Conservation (phyloP, 2,329 filamentous ascomycete species). For the Alternaria metachromatica region DNA sequence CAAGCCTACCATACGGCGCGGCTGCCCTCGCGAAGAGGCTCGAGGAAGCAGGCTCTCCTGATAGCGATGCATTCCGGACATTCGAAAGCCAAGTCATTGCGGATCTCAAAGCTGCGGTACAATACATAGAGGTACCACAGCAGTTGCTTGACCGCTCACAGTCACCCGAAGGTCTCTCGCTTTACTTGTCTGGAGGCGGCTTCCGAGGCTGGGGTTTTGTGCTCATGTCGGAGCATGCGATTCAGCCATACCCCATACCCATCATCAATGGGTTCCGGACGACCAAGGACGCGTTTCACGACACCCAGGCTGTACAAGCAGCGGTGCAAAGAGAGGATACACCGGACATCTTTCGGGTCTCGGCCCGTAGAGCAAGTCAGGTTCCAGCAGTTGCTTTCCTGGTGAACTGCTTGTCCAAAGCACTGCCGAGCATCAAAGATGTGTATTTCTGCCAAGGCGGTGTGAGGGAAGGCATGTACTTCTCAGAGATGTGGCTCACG, state of each 20-base stretch:
- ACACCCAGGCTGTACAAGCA: conserved; percentile 55
- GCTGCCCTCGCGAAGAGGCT: conserved; percentile 68
- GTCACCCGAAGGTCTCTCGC: conserved; percentile 52
- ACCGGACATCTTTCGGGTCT: conserved; percentile 70
- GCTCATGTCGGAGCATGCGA: conserved; percentile 77
- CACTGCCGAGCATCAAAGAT: conserved; percentile 70
- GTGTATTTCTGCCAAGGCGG: conserved; percentile 88
- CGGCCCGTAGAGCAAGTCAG: conserved; percentile 77
- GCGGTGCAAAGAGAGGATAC: conserved; percentile 50
- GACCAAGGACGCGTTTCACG: conserved; percentile 65
- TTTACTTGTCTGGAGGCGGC: conserved; percentile 89
- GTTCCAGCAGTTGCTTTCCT: conserved; percentile 84
- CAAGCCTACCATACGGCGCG: conserved; percentile 74
- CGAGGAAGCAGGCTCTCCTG: conserved; percentile 41
- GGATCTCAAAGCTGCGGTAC: conserved; percentile 67
- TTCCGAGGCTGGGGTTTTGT: conserved; percentile 92
- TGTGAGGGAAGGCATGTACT: conserved; percentile 82
- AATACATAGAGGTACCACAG: conserved; percentile 62
- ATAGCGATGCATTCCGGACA: conserved; percentile 53
- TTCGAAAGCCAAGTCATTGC: conserved; percentile 62
- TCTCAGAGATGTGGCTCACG: conserved; percentile 69
- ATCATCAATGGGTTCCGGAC: conserved; percentile 81
- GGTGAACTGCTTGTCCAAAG: conserved; percentile 74
- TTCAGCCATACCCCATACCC: conserved; percentile 81
- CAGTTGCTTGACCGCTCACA: conserved; percentile 51